Base-by-base conservation (phyloP, 169 alveolate species). In the Eimeria acervulina region DNA sequence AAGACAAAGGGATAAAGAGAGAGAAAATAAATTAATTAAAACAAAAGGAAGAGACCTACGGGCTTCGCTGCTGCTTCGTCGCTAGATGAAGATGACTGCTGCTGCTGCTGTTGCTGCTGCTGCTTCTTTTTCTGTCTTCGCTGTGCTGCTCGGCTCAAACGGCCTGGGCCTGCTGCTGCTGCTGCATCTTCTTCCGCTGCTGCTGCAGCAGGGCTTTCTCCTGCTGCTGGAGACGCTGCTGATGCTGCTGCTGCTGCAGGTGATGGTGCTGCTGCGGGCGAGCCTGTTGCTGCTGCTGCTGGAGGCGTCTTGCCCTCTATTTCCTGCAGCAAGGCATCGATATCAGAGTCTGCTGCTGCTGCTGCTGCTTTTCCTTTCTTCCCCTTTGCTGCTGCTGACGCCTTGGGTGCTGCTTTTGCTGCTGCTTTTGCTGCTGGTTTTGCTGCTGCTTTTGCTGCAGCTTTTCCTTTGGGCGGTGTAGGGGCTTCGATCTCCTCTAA, bases 291-390 rank as follows among this genome's bases (percentile, higher is more conserved):
- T 59, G 31, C 94, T 59, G 52, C 55, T 87, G 63, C 61, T 59
- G 47, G 66, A 47, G 94, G 61, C 26, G 78, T 19, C 83, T 81
- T 63, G 63, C 61, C 83, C 66, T 63, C 90, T 90, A 40, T 76
- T 90, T 28, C 95, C 74, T 63, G 74, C 74, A 23, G 74, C 74
- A 63, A 21, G 10, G 26, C 33, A 19, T 17, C 26, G n/a, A 63
- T n/a, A 19, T 23, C 26, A 63, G 3, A 6, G 44, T 31, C 83
- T 28, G 51, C 42, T 55, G 72, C 78, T 44, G 44, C 76, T 63
- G 83, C 83, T 87, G 61, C 81, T 38, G 94, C 94, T 87, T 87
- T 31, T 59, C n/a, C 55, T 38, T 61, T 38, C n/a, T 36, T 51
- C 72, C 68, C 89, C 59, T 42, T 87, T 55, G 55, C 95, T 26